Conservation (phyloP, 257 asterid genomes). For the Nicotiana knightiana region DNA sequence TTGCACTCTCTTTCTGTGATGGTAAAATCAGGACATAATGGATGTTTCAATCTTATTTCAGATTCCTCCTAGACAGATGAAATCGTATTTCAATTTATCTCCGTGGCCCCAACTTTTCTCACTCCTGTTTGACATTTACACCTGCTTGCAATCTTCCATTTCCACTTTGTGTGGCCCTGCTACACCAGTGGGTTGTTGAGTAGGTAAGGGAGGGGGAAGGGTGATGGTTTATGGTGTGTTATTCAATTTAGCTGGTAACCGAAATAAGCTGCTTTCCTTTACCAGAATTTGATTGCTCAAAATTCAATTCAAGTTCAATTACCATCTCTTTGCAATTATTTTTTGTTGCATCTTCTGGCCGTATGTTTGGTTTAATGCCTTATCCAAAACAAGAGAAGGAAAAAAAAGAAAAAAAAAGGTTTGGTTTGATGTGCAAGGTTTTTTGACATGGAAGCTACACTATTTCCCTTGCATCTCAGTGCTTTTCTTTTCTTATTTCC, state of each 20-base stretch:
- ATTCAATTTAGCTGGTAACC: not conserved
- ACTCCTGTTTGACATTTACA: not conserved
- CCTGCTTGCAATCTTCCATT: not conserved
- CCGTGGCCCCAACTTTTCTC: not conserved
- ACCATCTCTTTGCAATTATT: not conserved
- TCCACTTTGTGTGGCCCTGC: conserved; percentile 2
- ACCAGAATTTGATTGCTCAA: not conserved
- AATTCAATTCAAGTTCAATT: not conserved
- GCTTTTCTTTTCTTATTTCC: not conserved
- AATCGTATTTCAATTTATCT: not conserved
- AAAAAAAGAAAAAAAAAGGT: not conserved
- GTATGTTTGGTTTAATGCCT: conserved; percentile 2
- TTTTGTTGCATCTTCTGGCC: conserved; percentile 1
- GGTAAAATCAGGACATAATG: not conserved
- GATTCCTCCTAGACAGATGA: not conserved
- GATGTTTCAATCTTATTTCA: not conserved
- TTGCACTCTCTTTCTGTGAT: not conserved
- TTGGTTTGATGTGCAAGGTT: not conserved
- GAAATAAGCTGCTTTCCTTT: not conserved
- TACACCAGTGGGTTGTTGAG: not conserved
- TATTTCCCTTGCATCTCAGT: not conserved
- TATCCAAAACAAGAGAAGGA: not conserved
- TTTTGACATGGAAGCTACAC: not conserved
- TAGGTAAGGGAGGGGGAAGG: conserved; percentile 5
- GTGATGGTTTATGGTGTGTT: not conserved